Base-by-base conservation (phyloP, 2,329 filamentous ascomycete species). In the Colletotrichum sp. region DNA sequence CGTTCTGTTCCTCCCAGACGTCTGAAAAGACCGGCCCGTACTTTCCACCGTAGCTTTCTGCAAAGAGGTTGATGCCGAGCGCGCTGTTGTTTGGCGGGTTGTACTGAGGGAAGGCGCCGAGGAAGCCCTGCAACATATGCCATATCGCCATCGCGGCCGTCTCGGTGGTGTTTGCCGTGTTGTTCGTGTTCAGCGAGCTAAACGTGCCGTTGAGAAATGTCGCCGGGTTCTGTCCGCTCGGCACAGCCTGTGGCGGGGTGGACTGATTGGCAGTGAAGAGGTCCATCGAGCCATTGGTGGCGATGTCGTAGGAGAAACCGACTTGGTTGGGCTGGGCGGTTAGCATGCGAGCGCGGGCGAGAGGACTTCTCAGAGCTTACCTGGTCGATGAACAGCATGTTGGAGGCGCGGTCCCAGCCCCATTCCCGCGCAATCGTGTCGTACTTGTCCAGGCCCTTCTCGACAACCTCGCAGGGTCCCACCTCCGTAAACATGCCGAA, bases 21-120 rank as follows among this genome's bases (percentile, higher is more conserved):
- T 87, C 86, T 13, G 92, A 91, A 79, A 94, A 93, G 2, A 90
- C 86, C 3, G 93, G 93, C 0, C 92, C 94, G 79, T 94, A 95
- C 72, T 92, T 90, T 15, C 94, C 94, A 39, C 93, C 91, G 81
- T 94, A 93, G 82, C 91, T 93, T 82, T 95, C 93, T 1, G 92
- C 89, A 77, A 94, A 94, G 6, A 95, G 84, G 79, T 92, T 92
- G 69, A 95, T 87, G 7, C 90, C 90, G 21, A 92, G 79, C 0
- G 88, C 84, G 52, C 87, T 84, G 77, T 87, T 85, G 39, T 83
- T 82, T 6, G 88, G 86, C 6, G 90, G 90, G 43, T 89, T 89
- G 78, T 92, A 91, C 77, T 90, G 86, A 0, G 92, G 91, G 75
- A 93, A 93, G 1, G 87, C 84, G 16, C 85, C 86, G 74, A 94